Percentiles rank a stretch among this genome's conserved stretches.
phyloP scores from a whole-genome alignment of 2,329 filamentous ascomycete species.

The Juglanconis oblonga region DNA sequence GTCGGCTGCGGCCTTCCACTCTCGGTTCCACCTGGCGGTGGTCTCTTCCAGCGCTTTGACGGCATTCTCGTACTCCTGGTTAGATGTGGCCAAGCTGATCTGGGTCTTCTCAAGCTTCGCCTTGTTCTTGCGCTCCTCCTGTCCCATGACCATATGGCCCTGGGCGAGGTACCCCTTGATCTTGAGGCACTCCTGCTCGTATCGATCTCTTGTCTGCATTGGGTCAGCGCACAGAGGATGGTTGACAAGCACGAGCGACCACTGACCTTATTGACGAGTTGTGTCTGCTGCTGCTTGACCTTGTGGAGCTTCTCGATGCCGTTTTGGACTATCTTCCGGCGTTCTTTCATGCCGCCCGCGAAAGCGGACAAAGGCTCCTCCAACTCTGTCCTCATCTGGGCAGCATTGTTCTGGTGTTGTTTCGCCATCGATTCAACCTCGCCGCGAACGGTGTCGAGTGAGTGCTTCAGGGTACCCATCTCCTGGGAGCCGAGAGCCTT shows the following conservation, averaged over 20 bases:
- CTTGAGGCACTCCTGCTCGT: constrained; percentile 95
- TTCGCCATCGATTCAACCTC: constrained; percentile 95
- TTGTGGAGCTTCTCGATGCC: constrained; percentile 94
- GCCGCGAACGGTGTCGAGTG: constrained; percentile 81
- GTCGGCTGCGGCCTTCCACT: constrained; percentile 97
- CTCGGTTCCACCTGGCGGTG: constrained; percentile 91
- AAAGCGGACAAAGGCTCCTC: constrained; percentile 93
- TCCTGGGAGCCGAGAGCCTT: constrained; percentile 90
- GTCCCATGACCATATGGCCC: constrained; percentile 99
- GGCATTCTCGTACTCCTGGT: constrained; percentile 88
- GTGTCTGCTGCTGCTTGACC: constrained; percentile 87
- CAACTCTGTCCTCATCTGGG: constrained; percentile 92
- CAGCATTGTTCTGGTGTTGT: constrained; percentile 83
- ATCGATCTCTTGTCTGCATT: constrained; percentile 78
- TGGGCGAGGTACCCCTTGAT: constrained; percentile 98
- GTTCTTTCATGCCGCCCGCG: constrained; percentile 91
- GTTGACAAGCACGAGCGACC: not conserved
- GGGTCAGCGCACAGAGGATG: constrained; percentile 6
- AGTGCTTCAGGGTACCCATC: constrained; percentile 75
- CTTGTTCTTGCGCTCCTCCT: constrained; percentile 98
- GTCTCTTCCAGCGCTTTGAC: constrained; percentile 95
- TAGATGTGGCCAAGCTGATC: constrained; percentile 86
- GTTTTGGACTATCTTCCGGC: constrained; percentile 91
- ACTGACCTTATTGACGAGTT: constrained; percentile 82
- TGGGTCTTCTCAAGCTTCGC: constrained; percentile 98